These are phyloP conservation scores for Boletellus emodensis DNA, from an alignment of 768 basidiomycete genomes.

Conservation along the genomic window DNA sequence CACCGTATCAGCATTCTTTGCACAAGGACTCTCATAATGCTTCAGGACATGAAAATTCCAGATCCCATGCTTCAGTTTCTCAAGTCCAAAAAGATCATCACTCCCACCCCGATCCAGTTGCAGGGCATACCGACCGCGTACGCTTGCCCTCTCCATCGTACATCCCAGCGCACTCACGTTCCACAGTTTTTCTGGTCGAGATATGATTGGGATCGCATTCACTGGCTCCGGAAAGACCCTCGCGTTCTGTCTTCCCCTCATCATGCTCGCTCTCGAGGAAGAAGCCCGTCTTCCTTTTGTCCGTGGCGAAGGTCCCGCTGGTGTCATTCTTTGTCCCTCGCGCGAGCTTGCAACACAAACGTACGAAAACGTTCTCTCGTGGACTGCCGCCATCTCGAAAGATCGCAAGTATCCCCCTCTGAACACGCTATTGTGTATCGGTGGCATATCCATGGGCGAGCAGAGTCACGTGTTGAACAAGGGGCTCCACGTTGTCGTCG, in stretches of 20 bases:
- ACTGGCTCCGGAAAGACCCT: slow-evolving; percentile 99
- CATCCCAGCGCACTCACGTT: slow-evolving; percentile 4
- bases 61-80: slow-evolving; percentile 77
- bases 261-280: slow-evolving; percentile 95
- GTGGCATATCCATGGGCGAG: slow-evolving; percentile 98
- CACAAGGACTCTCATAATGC: slow-evolving; percentile 11
- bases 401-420: slow-evolving; percentile 81
- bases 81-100: slow-evolving; percentile 76
- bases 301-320: slow-evolving; percentile 96
- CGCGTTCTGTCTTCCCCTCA: slow-evolving; percentile 95
- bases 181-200: slow-evolving; percentile 84
- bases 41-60: slow-evolving; percentile 98
- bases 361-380: slow-evolving; percentile 86
- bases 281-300: slow-evolving; percentile 86
- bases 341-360: slow-evolving; percentile 97
- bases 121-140: slow-evolving; percentile 97
- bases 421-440: slow-evolving; percentile 89
- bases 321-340: slow-evolving; percentile 93
- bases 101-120: slow-evolving; percentile 93
- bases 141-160: slow-evolving; percentile 26
- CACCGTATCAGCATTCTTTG: neutral
- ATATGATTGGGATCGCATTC: slow-evolving; percentile 98
- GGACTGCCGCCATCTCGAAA: slow-evolving; percentile 79
- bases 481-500: slow-evolving; percentile 93
- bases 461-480: slow-evolving; percentile 87